phyloP scores from a whole-genome alignment of 257 asterid species.

The Nicotiana benthamiana region DNA sequence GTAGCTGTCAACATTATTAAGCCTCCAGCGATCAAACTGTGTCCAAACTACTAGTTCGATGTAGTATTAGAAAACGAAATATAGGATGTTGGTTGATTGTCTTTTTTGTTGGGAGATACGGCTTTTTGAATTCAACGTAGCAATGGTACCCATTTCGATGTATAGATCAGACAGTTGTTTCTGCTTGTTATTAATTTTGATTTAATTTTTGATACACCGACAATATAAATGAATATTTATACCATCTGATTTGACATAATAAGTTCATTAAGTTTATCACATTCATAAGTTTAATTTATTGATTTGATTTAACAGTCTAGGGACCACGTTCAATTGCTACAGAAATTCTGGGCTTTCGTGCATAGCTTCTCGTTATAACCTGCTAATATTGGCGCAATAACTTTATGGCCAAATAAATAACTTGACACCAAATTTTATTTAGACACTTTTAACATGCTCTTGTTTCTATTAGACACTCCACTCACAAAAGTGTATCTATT shows the following conservation, averaged over 20 bases:
- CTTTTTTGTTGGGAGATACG: too few relatives aligned
- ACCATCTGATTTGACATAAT: background rate
- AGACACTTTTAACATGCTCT: too few relatives aligned
- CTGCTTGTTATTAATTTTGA: background rate
- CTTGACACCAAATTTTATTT: too few relatives aligned
- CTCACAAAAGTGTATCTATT: too few relatives aligned
- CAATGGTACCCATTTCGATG: too few relatives aligned
- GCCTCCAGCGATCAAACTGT: slow-evolving; percentile 1
- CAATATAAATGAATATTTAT: too few relatives aligned
- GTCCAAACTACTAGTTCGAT: background rate
- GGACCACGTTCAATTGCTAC: background rate
- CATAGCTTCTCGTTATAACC: background rate
- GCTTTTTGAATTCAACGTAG: too few relatives aligned
- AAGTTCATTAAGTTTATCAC: background rate
- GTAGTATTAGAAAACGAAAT: background rate
- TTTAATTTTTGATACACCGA: background rate
- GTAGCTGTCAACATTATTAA: background rate
- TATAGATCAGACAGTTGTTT: too few relatives aligned
- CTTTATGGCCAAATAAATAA: too few relatives aligned
- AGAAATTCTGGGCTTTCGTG: background rate
- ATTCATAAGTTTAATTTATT: background rate
- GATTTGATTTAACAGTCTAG: background rate
- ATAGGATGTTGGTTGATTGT: background rate
- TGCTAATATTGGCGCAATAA: background rate
- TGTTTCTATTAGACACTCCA: too few relatives aligned